These are phyloP conservation scores for Amborella trichopoda DNA, from an alignment of 164 flowering plant species.

Conservation along the genomic window DNA sequence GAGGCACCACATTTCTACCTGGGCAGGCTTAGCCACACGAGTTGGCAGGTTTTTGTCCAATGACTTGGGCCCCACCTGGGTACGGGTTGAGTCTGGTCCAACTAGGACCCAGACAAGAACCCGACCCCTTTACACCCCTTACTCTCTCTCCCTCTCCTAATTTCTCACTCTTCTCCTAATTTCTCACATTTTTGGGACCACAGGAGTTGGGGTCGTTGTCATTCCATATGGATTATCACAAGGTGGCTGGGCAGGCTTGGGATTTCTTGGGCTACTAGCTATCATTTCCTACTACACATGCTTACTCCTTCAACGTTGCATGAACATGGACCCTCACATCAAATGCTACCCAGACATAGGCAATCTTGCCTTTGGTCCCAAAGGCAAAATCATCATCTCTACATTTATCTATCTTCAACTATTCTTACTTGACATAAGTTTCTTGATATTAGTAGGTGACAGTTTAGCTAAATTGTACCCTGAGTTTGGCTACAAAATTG, in stretches of 20 bases:
- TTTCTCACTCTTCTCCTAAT: too few species aligned
- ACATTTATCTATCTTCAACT: slow-evolving; percentile 5
- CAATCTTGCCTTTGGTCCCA: slow-evolving; percentile 10
- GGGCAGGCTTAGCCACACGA: too few species aligned
- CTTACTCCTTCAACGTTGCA: slow-evolving; percentile 3
- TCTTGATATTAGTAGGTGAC: slow-evolving; percentile 7
- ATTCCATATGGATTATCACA: slow-evolving; percentile 6
- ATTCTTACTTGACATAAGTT: slow-evolving; percentile 4
- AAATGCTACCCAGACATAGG: slow-evolving; percentile 9
- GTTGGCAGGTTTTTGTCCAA: too few species aligned
- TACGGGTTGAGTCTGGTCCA: too few species aligned
- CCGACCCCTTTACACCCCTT: too few species aligned
- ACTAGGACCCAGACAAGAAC: too few species aligned
- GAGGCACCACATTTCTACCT: too few species aligned
- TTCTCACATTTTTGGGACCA: too few species aligned
- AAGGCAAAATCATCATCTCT: slow-evolving; percentile 5
- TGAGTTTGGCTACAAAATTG: neutral
- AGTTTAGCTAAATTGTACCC: slow-evolving; percentile 12
- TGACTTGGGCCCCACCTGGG: too few species aligned
- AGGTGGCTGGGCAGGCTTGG: slow-evolving; percentile 10
- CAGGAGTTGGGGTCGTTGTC: slow-evolving; percentile 8
- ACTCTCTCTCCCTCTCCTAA: too few species aligned
- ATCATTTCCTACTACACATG: slow-evolving; percentile 5
- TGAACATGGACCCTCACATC: slow-evolving; percentile 8
- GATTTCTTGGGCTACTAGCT: slow-evolving; percentile 4